Evolutionary conservation across 1,284 basidiomycete genomes (phyloP).

Genomic region (Tausonia pullulans): DNA sequence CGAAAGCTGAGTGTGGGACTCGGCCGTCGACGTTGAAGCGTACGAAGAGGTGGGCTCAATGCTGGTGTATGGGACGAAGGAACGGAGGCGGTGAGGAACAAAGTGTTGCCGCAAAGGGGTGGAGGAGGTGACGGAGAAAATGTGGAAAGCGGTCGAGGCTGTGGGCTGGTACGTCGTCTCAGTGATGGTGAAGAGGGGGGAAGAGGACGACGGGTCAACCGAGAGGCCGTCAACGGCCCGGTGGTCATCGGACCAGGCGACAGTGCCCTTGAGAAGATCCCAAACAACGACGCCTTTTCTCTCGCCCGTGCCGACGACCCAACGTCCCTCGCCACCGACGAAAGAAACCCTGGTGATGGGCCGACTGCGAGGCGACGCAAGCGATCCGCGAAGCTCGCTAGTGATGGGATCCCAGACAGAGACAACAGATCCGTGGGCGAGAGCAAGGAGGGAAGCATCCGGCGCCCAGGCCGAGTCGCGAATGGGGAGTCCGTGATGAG

Average conservation of each 20-base stretch:
- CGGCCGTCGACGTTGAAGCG: slow-evolving; percentile 14
- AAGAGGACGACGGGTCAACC: neutral
- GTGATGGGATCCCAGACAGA: slow-evolving; percentile 66
- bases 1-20: slow-evolving; percentile 17
- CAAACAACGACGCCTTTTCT: slow-evolving; percentile 54
- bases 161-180: neutral
- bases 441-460: slow-evolving; percentile 74
- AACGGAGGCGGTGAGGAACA: slow-evolving; percentile 52
- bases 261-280: slow-evolving; percentile 63
- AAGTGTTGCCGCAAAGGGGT: slow-evolving; percentile 37
- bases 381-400: slow-evolving; percentile 52
- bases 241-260: slow-evolving; percentile 46
- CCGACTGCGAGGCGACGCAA: slow-evolving; percentile 39
- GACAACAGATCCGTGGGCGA: slow-evolving; percentile 57
- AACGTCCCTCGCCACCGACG: slow-evolving; percentile 34
- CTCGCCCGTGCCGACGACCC: slow-evolving; percentile 46
- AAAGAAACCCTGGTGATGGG: slow-evolving; percentile 27
- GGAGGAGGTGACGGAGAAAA: slow-evolving; percentile 7
- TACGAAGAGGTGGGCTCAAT: slow-evolving; percentile 28
- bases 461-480: slow-evolving; percentile 62
- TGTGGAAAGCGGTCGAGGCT: slow-evolving; percentile 1
- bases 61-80: slow-evolving; percentile 36
- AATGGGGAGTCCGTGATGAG: slow-evolving; percentile 57
- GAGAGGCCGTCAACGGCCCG: slow-evolving; percentile 22
- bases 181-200: slow-evolving; percentile 22